phyloP scores from a whole-genome alignment of 768 basidiomycete genomes.

The Austroboletus festivus region DNA sequence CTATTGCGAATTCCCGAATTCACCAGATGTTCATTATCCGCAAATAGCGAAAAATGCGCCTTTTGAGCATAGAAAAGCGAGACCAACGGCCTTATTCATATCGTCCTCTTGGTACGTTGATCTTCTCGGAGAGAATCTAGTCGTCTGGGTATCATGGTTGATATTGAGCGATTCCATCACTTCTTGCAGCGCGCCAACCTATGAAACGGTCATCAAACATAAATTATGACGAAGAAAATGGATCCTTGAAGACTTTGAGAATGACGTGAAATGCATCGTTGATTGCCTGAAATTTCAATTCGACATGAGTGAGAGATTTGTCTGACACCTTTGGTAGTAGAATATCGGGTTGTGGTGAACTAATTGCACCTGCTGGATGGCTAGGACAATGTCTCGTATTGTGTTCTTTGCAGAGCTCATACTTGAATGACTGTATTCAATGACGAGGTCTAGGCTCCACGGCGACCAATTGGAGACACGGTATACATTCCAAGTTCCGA shows the following conservation, averaged over 20 bases:
- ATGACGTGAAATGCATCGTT: conserved; percentile 3
- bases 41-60: conserved; percentile 9
- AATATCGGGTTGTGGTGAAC: not conserved
- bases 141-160: not conserved
- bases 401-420: conserved; percentile 7
- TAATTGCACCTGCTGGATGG: not conserved
- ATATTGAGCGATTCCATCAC: not conserved
- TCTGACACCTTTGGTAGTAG: not conserved
- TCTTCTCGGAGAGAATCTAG: not conserved
- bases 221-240: not conserved
- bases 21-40: conserved; percentile 12
- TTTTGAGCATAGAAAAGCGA: conserved; percentile 1
- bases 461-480: too few species aligned
- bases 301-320: conserved; percentile 7
- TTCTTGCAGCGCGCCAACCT: conserved; percentile 2
- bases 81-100: not conserved
- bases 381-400: not conserved
- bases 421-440: too few species aligned
- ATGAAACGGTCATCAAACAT: conserved; percentile 4
- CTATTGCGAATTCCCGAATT: not conserved
- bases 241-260: conserved; percentile 1
- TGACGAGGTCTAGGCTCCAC: too few species aligned
- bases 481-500: too few species aligned
- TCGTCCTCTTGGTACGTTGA: not conserved
- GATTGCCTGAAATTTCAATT: conserved; percentile 5